Evolutionary conservation across 306 rosid species (phyloP), one percentile per base, ranked within the genome.

Genomic region (Purshia tridentata): DNA sequence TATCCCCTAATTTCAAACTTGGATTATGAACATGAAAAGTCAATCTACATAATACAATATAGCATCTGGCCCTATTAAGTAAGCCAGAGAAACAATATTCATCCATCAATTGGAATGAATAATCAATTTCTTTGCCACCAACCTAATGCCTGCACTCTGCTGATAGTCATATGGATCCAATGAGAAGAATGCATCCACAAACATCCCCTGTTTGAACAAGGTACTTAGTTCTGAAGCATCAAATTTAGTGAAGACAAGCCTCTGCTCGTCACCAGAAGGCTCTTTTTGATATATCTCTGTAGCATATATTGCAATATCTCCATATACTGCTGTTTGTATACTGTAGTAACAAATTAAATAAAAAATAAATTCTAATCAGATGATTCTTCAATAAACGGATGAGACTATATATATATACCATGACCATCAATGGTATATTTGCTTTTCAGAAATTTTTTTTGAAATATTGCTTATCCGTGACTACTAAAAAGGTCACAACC

Each of bases 271-370:
- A 13, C 96, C 87, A 55, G 92, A 87, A 54, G 88, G 72, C 71
- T 95, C 96, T 73, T 80, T 92, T 77, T 88, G 86, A 70, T 90
- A 88, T 77, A 95, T 95, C 87, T 91, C 98, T 8, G 99, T 90
- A 0, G 89, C 89, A 18, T 90, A 91, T 56, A 80, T 62, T 5
- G 97, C 86, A 40, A 72, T 41, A 12, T 83, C 78, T 50, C 77
- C 86, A 9, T 52, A 73, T 62, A 83, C 83, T 22, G 91, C 87
- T 22, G 92, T 83, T 51, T 86, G 97, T 78, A 95, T 88, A 68
- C 99, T 95, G 98, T 8, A 69, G 79, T 29, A 66, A 18, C 76
- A 61, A 59, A 51, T 44, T 13, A 61, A 47, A 51, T n/a, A 52
- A n/a, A 68, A 39, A 65, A 48, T 59, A 76, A 18, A 46, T 47